Percentiles rank a stretch among this genome's conserved stretches.
phyloP scores from a whole-genome alignment of 306 rosid species.

The Senna siamea region DNA sequence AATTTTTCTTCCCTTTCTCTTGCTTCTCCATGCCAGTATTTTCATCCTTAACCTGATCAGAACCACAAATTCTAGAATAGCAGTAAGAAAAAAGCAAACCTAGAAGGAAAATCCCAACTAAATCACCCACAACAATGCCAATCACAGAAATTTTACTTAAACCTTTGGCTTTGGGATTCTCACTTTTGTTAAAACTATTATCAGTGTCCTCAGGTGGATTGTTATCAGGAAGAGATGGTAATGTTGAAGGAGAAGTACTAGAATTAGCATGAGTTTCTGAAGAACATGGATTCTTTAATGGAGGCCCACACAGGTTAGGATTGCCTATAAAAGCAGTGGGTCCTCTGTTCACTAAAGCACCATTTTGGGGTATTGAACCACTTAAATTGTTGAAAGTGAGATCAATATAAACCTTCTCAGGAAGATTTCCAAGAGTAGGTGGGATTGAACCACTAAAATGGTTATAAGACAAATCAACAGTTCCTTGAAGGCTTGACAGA shows the following conservation, averaged over 20 bases:
- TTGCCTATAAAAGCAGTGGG: constrained; percentile 87
- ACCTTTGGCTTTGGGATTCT: constrained; percentile 49
- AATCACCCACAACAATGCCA: constrained; percentile 62
- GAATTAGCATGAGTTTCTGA: constrained; percentile 45
- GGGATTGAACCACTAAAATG: constrained; percentile 71
- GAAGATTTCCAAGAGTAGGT: constrained; percentile 71
- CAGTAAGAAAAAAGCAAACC: constrained; percentile 74
- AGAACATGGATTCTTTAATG: constrained; percentile 76
- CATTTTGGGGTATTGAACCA: constrained; percentile 76
- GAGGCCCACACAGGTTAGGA: constrained; percentile 74
- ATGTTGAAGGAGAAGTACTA: constrained; percentile 55
- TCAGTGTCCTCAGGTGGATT: constrained; percentile 52
- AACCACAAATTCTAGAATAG: constrained; percentile 57
- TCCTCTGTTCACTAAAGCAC: constrained; percentile 83
- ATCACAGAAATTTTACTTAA: constrained; percentile 55
- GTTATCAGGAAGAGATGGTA: constrained; percentile 65
- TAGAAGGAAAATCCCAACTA: constrained; percentile 70
- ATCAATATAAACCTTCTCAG: constrained; percentile 85
- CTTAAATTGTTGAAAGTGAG: constrained; percentile 66
- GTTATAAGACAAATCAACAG: constrained; percentile 81
- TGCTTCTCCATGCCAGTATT: constrained; percentile 44
- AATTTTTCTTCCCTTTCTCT: constrained; percentile 51
- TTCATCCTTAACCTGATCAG: constrained; percentile 49
- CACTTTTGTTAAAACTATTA: constrained; percentile 38
- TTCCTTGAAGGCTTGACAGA: constrained; percentile 68